Evolutionary conservation across 2,329 filamentous ascomycete species (phyloP).

Genomic region (Helminthosporium solani): DNA sequence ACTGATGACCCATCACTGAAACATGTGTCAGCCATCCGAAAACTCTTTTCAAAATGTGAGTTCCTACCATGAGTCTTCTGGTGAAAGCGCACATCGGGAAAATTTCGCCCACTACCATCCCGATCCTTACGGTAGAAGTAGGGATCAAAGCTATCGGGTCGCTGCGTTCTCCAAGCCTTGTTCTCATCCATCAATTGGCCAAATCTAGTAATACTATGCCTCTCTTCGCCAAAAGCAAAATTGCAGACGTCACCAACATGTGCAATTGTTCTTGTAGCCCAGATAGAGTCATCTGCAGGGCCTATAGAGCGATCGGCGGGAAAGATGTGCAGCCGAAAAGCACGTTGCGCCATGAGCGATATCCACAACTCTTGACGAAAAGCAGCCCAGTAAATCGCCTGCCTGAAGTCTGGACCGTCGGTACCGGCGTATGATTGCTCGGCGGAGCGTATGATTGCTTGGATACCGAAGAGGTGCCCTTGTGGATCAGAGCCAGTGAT

Average conservation of each 20-base stretch:
- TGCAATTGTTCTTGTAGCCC: conserved; percentile 46
- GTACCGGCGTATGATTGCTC: conserved; percentile 36
- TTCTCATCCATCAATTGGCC: conserved; percentile 38
- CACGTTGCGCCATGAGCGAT: conserved; percentile 39
- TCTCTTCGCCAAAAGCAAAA: conserved; percentile 38
- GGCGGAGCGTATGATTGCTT: conserved; percentile 39
- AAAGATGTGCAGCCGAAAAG: conserved; percentile 41
- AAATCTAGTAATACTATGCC: conserved; percentile 33
- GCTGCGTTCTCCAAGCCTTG: conserved; percentile 31
- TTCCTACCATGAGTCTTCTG: conserved; percentile 34
- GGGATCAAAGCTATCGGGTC: conserved; percentile 39
- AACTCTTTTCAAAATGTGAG: not conserved
- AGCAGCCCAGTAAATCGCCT: conserved; percentile 42
- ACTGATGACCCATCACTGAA: conserved; percentile 32
- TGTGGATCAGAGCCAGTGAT: conserved; percentile 39
- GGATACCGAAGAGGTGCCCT: conserved; percentile 43
- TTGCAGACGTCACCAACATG: conserved; percentile 42
- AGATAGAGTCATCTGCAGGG: conserved; percentile 43
- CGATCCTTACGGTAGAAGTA: conserved; percentile 36
- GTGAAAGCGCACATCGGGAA: conserved; percentile 39
- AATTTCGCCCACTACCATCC: conserved; percentile 35
- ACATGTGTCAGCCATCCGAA: not conserved
- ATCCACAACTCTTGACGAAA: conserved; percentile 43
- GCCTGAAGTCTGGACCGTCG: conserved; percentile 33
- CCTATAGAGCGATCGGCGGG: conserved; percentile 43